Base-by-base conservation (phyloP, 345 rosid genomes). In the Euphorbia peplus region DNA sequence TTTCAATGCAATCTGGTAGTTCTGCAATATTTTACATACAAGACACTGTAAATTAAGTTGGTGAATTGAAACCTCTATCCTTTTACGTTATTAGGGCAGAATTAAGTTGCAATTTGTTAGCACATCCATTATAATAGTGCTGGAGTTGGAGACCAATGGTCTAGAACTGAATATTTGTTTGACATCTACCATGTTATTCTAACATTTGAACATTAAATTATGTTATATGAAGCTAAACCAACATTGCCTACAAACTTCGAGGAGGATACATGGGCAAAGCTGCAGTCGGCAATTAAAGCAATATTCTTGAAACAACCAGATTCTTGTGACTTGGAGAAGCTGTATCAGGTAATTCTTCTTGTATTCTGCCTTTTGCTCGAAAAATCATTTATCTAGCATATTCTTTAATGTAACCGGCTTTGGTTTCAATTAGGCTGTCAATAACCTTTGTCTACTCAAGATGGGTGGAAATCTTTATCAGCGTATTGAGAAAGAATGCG, bases 201-300 rank as follows among this genome's bases (percentile, higher is more conserved):
- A 32, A 32, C 37, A 32, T 32, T 32, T 32, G 3, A 6, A 32
- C 37, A 32, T 56, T 56, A 63, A 30, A 35, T 77, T 51, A 59
- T 75, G 24, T 61, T 37, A 1, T 52, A 15, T 84, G 80, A 79
- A 95, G 99, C 85, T 70, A 95, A 91, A 83, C 99, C 98, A 18
- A 85, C 81, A 10, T 54, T 87, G 70, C 99, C 99, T 21, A 64
- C 85, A 41, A 86, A 90, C 73, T 95, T 91, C 68, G 99, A 95
- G 82, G 97, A 87, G 79, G 85, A 78, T 59, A 91, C 98, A 13
- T 95, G 99, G 99, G 86, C 89, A 76, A 87, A 80, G 80, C 81
- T 95, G 52, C 90, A 90, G 79, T 87, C 92, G 73, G 97, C 99
- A 70, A 91, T 95, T 58, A 87, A 80, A 78, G 98, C 98, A 70